phyloP scores from a whole-genome alignment of 345 rosid genomes.

The Citrus maxima region DNA sequence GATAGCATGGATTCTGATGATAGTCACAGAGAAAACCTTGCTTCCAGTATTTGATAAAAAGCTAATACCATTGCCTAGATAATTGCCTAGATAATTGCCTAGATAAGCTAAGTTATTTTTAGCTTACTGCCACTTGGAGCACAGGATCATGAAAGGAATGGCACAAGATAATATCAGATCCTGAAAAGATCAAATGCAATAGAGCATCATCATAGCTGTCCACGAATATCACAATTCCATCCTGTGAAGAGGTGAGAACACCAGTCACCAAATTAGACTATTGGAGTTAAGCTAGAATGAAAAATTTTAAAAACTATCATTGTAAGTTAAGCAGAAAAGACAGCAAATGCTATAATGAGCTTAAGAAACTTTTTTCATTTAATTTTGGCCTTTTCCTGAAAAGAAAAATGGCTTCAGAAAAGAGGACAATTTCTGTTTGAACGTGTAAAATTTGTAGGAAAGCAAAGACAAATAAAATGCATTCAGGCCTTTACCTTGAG shows the following conservation, averaged over 20 bases:
- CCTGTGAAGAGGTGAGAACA: constrained; percentile 31
- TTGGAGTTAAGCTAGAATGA: neutral
- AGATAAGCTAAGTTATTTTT: constrained; percentile 4
- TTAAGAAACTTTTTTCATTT: neutral
- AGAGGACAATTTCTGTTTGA: neutral
- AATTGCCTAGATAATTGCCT: no score
- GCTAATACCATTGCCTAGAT: neutral
- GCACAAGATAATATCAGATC: constrained; percentile 64
- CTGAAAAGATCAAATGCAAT: constrained; percentile 54
- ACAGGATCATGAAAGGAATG: constrained; percentile 51
- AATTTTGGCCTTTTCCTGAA: neutral
- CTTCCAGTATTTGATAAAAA: neutral
- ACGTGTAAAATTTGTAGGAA: neutral
- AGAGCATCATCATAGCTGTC: constrained; percentile 39
- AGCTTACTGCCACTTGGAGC: constrained; percentile 62
- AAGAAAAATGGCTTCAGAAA: neutral
- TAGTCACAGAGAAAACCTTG: neutral
- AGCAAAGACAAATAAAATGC: neutral
- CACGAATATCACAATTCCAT: constrained; percentile 40
- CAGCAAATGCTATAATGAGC: neutral
- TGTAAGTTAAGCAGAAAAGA: neutral
- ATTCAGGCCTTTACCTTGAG: constrained; percentile 34
- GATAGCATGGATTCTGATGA: neutral
- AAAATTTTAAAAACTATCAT: no score
- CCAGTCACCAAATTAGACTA: constrained; percentile 4